These are phyloP conservation scores for Chaetomium globosum DNA, from an alignment of 2,329 filamentous ascomycete species.

Conservation along the genomic window DNA sequence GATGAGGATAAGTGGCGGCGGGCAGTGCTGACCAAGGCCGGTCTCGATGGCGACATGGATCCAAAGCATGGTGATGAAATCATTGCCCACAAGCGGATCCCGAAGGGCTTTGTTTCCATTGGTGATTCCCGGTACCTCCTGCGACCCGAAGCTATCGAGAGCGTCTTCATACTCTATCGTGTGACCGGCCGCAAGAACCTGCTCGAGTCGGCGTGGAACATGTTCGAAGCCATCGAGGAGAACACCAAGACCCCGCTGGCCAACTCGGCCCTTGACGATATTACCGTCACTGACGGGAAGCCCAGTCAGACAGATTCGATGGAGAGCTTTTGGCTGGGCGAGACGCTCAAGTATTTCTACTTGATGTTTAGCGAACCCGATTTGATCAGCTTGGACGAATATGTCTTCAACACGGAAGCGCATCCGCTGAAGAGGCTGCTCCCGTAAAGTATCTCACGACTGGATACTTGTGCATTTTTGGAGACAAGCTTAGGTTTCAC, in stretches of 20 bases:
- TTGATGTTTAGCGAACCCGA: conserved; percentile 37
- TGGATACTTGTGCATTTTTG: not conserved
- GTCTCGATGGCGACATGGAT: conserved; percentile 34
- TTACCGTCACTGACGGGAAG: conserved; percentile 47
- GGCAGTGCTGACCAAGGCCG: conserved; percentile 40
- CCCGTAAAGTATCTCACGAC: conserved; percentile 6
- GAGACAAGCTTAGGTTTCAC: not conserved
- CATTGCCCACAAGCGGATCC: conserved; percentile 35
- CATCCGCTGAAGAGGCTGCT: conserved; percentile 35
- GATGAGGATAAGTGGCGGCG: conserved; percentile 44
- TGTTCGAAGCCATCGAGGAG: conserved; percentile 53
- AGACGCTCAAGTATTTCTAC: conserved; percentile 40
- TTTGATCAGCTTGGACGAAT: conserved; percentile 37
- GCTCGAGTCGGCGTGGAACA: conserved; percentile 56
- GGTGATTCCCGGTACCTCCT: conserved; percentile 55
- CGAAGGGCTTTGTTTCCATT: conserved; percentile 64
- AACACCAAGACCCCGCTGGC: conserved; percentile 52
- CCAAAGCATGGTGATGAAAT: conserved; percentile 10
- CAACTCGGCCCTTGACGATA: conserved; percentile 53
- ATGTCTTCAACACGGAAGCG: conserved; percentile 38
- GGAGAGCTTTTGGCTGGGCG: conserved; percentile 42
- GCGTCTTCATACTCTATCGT: conserved; percentile 56
- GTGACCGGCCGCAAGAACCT: conserved; percentile 53
- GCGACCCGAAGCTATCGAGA: conserved; percentile 43
- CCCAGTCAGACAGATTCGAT: conserved; percentile 47